Evolutionary conservation across 2,329 filamentous ascomycete species (phyloP).

Genomic region (Sphaerulina populicola): DNA sequence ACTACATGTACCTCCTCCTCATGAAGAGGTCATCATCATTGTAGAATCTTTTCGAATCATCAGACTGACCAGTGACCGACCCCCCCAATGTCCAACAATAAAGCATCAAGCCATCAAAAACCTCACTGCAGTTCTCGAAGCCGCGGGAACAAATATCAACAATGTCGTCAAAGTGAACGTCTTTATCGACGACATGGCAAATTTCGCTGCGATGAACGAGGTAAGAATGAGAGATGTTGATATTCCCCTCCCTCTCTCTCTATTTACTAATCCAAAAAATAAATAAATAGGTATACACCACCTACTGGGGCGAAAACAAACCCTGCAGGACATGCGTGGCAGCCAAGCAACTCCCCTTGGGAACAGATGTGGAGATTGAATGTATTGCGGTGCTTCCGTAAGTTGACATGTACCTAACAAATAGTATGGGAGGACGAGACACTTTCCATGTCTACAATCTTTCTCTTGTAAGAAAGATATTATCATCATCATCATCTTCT

Average conservation of each 20-base stretch:
- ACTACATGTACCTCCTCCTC: too few relatives aligned
- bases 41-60: too few relatives aligned
- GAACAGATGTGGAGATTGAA: conserved; percentile 48
- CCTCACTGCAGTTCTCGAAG: conserved; percentile 51
- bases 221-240: not conserved
- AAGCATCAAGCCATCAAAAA: conserved; percentile 54
- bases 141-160: conserved; percentile 50
- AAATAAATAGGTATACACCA: conserved; percentile 35
- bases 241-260: too few relatives aligned
- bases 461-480: too few relatives aligned
- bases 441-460: too few relatives aligned
- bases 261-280: not conserved
- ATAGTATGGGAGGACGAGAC: too few relatives aligned
- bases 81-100: too few relatives aligned
- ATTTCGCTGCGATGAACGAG: conserved; percentile 54
- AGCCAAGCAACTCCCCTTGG: conserved; percentile 44
- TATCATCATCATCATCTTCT: too few relatives aligned
- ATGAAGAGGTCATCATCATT: too few relatives aligned
- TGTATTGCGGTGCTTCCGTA: conserved; percentile 38
- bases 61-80: too few relatives aligned
- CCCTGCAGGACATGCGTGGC: conserved; percentile 42
- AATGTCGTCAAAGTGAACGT: conserved; percentile 61
- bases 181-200: conserved; percentile 56
- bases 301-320: conserved; percentile 30
- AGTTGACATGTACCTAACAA: conserved; percentile 4